A percentile compares a stretch with the other conserved stretches of the same genome.
Evolutionary conservation across 169 alveolate species (phyloP).

Genomic region (Besnoitia besnoiti): DNA sequence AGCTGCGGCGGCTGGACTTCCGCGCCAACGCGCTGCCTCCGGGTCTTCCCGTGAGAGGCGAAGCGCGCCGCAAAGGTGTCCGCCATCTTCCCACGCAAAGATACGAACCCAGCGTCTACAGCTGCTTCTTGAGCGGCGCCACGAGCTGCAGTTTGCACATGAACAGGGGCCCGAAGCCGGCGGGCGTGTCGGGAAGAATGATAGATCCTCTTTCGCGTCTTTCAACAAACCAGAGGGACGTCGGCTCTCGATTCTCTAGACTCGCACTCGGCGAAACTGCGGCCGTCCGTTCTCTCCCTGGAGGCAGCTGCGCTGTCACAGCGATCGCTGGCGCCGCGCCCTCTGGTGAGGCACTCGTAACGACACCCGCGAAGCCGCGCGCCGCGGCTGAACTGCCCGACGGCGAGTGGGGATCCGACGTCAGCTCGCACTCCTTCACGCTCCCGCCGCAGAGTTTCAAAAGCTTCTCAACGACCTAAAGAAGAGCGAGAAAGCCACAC

Average conservation of each 20-base stretch:
- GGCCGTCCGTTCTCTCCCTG: too few relatives aligned
- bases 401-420: too few relatives aligned
- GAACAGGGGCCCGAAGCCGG: constrained; percentile 56
- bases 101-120: neutral
- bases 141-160: constrained; percentile 54
- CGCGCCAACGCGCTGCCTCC: too few relatives aligned
- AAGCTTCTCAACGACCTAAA: neutral
- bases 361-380: too few relatives aligned
- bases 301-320: too few relatives aligned
- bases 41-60: too few relatives aligned
- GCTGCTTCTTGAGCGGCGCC: neutral
- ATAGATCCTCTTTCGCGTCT: constrained; percentile 33
- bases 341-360: too few relatives aligned
- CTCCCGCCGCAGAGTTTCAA: neutral
- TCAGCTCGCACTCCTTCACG: neutral
- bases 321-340: too few relatives aligned
- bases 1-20: too few relatives aligned
- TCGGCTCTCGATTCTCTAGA: neutral
- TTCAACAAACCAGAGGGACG: constrained; percentile 28
- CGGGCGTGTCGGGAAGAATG: constrained; percentile 51
- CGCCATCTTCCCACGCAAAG: too few relatives aligned
- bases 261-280: neutral
- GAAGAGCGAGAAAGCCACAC: neutral
- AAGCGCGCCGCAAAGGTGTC: too few relatives aligned
- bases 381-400: too few relatives aligned